Evolutionary conservation across 148 eudicot species (phyloP).

Genomic region (Rhododendron griersonianum): DNA sequence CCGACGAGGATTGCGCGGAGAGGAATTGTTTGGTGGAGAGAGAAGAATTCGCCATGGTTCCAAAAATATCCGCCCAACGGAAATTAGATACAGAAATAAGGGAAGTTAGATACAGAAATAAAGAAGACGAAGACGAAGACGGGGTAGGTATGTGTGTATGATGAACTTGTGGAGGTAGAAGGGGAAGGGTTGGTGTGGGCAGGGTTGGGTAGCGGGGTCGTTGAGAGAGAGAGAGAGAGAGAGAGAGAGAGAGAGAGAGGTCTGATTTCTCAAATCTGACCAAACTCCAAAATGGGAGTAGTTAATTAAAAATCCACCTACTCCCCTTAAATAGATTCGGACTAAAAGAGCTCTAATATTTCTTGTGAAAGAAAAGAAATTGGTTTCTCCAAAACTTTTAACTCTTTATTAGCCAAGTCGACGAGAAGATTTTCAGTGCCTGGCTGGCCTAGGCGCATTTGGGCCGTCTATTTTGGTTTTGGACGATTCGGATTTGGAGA

Average conservation of each 20-base stretch:
- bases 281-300: not conserved
- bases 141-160: not conserved
- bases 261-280: not conserved
- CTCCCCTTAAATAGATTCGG: not conserved
- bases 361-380: no score
- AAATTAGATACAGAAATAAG: not conserved
- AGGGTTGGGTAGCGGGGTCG: not conserved
- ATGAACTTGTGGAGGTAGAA: not conserved
- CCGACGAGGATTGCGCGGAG: constrained; percentile 30
- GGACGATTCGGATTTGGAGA: no score
- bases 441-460: no score
- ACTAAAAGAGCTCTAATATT: no score
- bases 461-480: no score
- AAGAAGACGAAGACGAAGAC: not conserved
- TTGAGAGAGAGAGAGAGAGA: not conserved
- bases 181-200: not conserved
- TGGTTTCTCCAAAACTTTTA: no score
- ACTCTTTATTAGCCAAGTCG: no score
- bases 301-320: not conserved
- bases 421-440: no score
- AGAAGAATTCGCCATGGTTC: constrained; percentile 49
- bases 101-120: not conserved
- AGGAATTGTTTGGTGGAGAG: constrained; percentile 59
- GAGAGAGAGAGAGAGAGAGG: not conserved
- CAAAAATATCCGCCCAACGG: not conserved